These are phyloP conservation scores for Apodospora peruviana DNA, from an alignment of 495 filamentous ascomycete genomes.

Conservation along the genomic window DNA sequence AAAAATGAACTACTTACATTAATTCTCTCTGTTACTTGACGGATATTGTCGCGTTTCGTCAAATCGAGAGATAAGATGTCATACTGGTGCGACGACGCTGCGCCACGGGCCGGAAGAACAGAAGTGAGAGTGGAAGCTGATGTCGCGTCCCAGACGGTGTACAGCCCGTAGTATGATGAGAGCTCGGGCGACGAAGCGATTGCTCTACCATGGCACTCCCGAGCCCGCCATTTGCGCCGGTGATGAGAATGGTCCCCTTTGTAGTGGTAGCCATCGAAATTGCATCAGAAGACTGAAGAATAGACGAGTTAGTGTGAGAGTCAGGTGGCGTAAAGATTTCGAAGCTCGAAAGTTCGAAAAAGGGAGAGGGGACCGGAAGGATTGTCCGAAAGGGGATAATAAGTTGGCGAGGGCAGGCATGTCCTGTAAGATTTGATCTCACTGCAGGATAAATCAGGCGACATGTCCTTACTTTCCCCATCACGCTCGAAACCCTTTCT, in stretches of 20 bases:
- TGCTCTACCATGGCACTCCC: slow-evolving; percentile 40
- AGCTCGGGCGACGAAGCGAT: slow-evolving; percentile 35
- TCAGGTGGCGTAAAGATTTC: too few species aligned
- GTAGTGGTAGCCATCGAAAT: neutral
- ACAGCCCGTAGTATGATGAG: slow-evolving; percentile 27
- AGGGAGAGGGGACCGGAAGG: too few species aligned
- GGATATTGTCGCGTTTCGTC: slow-evolving; percentile 4
- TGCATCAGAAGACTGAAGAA: too few species aligned
- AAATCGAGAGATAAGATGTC: slow-evolving; percentile 13
- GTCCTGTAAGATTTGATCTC: too few species aligned
- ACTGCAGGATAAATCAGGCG: too few species aligned
- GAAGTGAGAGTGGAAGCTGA: slow-evolving; percentile 15
- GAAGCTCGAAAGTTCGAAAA: too few species aligned
- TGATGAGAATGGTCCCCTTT: slow-evolving; percentile 13
- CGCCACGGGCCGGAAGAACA: slow-evolving; percentile 17
- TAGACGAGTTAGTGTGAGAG: too few species aligned
- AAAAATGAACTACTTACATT: too few species aligned
- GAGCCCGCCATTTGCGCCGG: slow-evolving; percentile 24
- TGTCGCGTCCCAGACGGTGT: slow-evolving; percentile 27
- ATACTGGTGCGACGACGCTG: slow-evolving; percentile 7
- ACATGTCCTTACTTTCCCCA: too few species aligned
- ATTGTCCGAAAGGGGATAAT: too few species aligned
- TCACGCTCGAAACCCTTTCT: too few species aligned
- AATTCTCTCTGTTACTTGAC: slow-evolving; percentile 7
- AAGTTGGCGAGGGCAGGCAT: too few species aligned